These are phyloP conservation scores for Pelargonium australe DNA, from an alignment of 441 rosid species.

Conservation along the genomic window DNA sequence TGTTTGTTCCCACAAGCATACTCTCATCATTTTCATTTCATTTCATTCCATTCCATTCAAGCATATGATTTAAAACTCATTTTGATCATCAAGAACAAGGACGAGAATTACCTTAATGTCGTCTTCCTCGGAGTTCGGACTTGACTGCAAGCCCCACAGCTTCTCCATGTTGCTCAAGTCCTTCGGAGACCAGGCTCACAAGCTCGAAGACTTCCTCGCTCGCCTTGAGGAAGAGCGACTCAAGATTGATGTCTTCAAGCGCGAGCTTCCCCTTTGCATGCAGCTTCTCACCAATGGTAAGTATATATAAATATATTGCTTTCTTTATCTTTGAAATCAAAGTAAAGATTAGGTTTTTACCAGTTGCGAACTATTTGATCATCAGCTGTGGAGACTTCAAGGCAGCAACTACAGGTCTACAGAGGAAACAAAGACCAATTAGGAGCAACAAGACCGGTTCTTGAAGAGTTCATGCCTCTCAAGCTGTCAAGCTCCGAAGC, in stretches of 20 bases:
- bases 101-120: conserved; percentile 38
- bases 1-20: not conserved
- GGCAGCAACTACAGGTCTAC: not conserved
- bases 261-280: conserved; percentile 3
- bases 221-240: conserved; percentile 76
- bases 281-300: not conserved
- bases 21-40: too few relatives aligned
- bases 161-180: conserved; percentile 82
- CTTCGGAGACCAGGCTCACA: conserved; percentile 55
- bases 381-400: not conserved
- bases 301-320: not conserved
- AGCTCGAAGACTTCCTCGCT: conserved; percentile 74
- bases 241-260: not conserved
- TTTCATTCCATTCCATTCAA: conserved; percentile 10
- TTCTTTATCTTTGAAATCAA: not conserved
- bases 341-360: not conserved
- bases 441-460: not conserved
- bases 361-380: not conserved
- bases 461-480: not conserved
- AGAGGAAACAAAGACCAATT: not conserved
- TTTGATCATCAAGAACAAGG: not conserved
- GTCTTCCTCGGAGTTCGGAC: conserved; percentile 66
- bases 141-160: conserved; percentile 81
- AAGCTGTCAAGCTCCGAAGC: not conserved
- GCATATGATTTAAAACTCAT: too few relatives aligned